phyloP scores from a whole-genome alignment of 352 stramenopile species.

The Pythium rhizo-oryzae region DNA sequence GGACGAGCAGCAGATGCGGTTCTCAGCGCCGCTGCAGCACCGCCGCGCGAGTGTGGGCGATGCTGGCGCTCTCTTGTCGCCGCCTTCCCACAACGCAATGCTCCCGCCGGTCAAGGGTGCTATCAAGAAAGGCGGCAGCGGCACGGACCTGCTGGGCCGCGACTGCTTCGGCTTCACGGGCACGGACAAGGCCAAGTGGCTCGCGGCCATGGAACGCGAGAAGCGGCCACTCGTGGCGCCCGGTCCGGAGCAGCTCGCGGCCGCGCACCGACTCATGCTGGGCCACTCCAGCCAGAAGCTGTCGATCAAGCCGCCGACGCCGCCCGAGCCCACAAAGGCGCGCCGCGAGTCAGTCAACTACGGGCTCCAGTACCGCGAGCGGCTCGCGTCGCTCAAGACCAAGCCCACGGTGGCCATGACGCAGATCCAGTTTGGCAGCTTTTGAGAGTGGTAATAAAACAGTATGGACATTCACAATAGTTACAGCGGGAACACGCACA shows the following conservation, averaged over 20 bases:
- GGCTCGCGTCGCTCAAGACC: slow-evolving; percentile 68
- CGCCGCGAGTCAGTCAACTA: slow-evolving; percentile 69
- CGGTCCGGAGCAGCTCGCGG: slow-evolving; percentile 72
- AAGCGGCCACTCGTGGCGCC: slow-evolving; percentile 71
- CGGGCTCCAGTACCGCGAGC: slow-evolving; percentile 78
- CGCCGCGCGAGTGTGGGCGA: slow-evolving; percentile 37
- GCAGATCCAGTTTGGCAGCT: slow-evolving; percentile 78
- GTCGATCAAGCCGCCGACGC: slow-evolving; percentile 74
- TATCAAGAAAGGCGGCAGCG: slow-evolving; percentile 44
- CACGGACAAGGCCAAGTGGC: slow-evolving; percentile 74
- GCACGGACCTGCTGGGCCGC: slow-evolving; percentile 43
- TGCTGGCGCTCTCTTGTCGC: slow-evolving; percentile 20
- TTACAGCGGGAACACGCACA: not conserved
- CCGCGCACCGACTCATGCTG: slow-evolving; percentile 80
- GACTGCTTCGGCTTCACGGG: slow-evolving; percentile 83
- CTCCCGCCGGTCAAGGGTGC: slow-evolving; percentile 59
- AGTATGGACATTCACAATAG: not conserved
- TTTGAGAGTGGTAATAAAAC: slow-evolving; percentile 1
- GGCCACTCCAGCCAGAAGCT: slow-evolving; percentile 84
- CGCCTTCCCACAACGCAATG: slow-evolving; percentile 24
- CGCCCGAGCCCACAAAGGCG: slow-evolving; percentile 44
- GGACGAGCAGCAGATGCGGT: slow-evolving; percentile 81
- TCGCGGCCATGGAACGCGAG: slow-evolving; percentile 38
- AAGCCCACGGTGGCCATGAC: slow-evolving; percentile 79
- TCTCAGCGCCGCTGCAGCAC: slow-evolving; percentile 78